Conservation (phyloP, 1,139 yeast species). For the Starmera stellimalicola region DNA sequence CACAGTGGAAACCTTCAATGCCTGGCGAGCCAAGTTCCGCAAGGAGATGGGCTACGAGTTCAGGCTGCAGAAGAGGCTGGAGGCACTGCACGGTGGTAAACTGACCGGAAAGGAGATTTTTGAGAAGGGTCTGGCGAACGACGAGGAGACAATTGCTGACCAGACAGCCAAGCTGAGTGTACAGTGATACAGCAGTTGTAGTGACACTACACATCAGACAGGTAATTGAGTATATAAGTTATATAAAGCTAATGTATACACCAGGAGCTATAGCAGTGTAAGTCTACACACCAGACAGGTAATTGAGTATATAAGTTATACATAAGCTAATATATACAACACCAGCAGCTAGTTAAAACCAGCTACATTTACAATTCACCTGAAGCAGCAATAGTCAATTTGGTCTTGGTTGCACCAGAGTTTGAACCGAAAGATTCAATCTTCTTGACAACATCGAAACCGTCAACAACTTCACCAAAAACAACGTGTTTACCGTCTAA, state of each 20-base stretch:
- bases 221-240: no score
- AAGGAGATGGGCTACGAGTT: conserved; percentile 44
- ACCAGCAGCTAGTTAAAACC: no score
- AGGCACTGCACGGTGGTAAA: conserved; percentile 60
- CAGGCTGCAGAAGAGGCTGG: conserved; percentile 42
- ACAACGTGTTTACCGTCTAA: conserved; percentile 99
- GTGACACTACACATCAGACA: no score
- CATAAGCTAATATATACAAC: no score
- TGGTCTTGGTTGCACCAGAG: conserved; percentile 75
- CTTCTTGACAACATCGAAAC: conserved; percentile 85
- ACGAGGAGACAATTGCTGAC: conserved; percentile 39
- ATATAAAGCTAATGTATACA: background rate
- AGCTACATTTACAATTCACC: conserved; percentile 66
- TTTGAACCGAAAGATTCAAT: conserved; percentile 80
- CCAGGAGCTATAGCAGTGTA: no score
- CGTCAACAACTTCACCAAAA: conserved; percentile 93
- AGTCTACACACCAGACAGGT: no score
- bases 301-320: no score
- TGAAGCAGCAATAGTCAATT: conserved; percentile 68
- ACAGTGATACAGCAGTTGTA: no score
- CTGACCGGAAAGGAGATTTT: conserved; percentile 84
- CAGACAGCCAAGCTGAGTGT: background rate
- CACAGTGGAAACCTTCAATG: conserved; percentile 56
- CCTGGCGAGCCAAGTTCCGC: conserved; percentile 65
- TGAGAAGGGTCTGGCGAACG: conserved; percentile 76